Conservation (phyloP, 2,329 filamentous ascomycete genomes). For the Dactylellina drechsleri region DNA sequence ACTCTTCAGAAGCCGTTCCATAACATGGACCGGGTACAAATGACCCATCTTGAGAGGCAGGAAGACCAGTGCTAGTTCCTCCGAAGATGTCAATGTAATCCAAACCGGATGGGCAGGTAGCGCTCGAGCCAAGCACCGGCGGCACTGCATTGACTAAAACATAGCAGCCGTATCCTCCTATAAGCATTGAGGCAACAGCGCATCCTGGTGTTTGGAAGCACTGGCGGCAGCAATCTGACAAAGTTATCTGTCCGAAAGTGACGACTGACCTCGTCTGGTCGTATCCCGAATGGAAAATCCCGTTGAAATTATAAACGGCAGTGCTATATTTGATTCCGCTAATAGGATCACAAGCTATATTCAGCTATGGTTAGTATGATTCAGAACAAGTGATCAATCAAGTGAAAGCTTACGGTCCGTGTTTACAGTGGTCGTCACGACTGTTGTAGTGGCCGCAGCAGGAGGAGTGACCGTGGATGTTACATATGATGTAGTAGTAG, state of each 20-base stretch:
- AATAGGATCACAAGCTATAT: constrained; percentile 19
- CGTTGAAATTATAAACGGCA: constrained; percentile 18
- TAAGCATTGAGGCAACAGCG: constrained; percentile 12
- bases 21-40: constrained; percentile 23
- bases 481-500: constrained; percentile 1
- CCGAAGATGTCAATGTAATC: constrained; percentile 22
- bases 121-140: constrained; percentile 1
- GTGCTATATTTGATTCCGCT: constrained; percentile 10
- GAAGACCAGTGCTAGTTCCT: constrained; percentile 5
- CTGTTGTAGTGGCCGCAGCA: not conserved
- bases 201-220: constrained; percentile 15
- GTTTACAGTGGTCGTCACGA: constrained; percentile 1
- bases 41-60: not conserved
- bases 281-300: constrained; percentile 17
- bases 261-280: constrained; percentile 3
- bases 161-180: constrained; percentile 24
- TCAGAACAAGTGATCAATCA: not conserved
- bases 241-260: constrained; percentile 7
- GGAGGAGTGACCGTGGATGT: constrained; percentile 18
- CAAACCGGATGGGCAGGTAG: constrained; percentile 23
- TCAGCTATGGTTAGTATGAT: constrained; percentile 1
- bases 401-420: constrained; percentile 17
- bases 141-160: constrained; percentile 13
- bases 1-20: constrained; percentile 2
- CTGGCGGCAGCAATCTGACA: constrained; percentile 18